phyloP scores from a whole-genome alignment of 345 rosid genomes.

The Salix dunnii region DNA sequence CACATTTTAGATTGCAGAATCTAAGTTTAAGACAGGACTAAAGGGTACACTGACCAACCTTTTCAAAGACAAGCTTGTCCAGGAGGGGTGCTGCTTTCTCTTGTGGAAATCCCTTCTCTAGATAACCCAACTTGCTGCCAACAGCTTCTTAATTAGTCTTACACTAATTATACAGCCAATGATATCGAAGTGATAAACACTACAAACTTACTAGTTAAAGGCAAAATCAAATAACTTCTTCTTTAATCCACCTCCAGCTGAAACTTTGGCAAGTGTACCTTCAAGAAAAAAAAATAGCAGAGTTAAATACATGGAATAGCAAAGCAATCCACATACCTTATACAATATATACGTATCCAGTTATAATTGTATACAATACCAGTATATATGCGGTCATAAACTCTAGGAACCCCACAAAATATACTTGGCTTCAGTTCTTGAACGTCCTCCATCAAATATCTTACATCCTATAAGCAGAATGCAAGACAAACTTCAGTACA shows the following conservation, averaged over 20 bases:
- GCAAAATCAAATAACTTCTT: conserved; percentile 70
- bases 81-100: conserved; percentile 80
- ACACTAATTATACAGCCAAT: not conserved
- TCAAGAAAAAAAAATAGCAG: conserved; percentile 25
- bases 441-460: conserved; percentile 73
- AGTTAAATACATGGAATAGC: not conserved
- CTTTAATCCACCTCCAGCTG: conserved; percentile 60
- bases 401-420: conserved; percentile 85
- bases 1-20: conserved; percentile 7
- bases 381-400: conserved; percentile 71
- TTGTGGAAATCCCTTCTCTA: conserved; percentile 69
- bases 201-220: conserved; percentile 67
- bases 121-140: conserved; percentile 69
- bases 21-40: not conserved
- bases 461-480: conserved; percentile 50
- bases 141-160: conserved; percentile 20
- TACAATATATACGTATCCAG: not conserved
- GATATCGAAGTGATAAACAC: conserved; percentile 3
- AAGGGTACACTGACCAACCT: conserved; percentile 39
- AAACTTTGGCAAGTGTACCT: conserved; percentile 67
- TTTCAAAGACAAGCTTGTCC: conserved; percentile 73
- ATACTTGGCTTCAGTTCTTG: conserved; percentile 81
- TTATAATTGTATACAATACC: conserved; percentile 32
- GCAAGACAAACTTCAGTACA: not conserved
- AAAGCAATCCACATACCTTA: not conserved